phyloP scores from a whole-genome alignment of 345 rosid species.

The Barbarea vulgaris region DNA sequence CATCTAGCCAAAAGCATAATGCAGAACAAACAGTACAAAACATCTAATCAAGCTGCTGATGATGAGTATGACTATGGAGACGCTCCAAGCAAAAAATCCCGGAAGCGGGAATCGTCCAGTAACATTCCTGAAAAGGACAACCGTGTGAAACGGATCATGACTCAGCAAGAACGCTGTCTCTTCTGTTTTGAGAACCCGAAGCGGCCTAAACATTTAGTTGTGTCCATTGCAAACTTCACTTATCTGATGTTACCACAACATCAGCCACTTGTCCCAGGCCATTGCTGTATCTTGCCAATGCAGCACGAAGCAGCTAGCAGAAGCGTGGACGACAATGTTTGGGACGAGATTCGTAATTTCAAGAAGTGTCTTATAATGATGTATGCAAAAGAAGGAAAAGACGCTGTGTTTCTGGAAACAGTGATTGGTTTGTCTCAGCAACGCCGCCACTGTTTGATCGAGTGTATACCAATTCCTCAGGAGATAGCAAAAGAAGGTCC shows the following conservation, averaged over 20 bases:
- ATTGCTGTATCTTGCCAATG: slow-evolving; percentile 85
- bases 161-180: slow-evolving; percentile 93
- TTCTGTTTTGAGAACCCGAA: slow-evolving; percentile 94
- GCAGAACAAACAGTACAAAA: slow-evolving; percentile 68
- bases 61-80: slow-evolving; percentile 93
- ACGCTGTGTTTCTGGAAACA: slow-evolving; percentile 80
- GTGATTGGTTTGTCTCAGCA: slow-evolving; percentile 84
- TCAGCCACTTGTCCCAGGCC: slow-evolving; percentile 82
- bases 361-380: slow-evolving; percentile 92
- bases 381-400: slow-evolving; percentile 87
- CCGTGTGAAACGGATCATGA: slow-evolving; percentile 59
- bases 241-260: slow-evolving; percentile 84
- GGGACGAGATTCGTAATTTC: slow-evolving; percentile 93
- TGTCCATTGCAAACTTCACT: slow-evolving; percentile 87
- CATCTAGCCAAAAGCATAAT: slow-evolving; percentile 73
- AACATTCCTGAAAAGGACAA: slow-evolving; percentile 45
- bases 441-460: slow-evolving; percentile 80
- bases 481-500: slow-evolving; percentile 81
- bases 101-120: slow-evolving; percentile 44
- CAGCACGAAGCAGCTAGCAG: slow-evolving; percentile 90
- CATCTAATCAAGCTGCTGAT: slow-evolving; percentile 71
- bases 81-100: slow-evolving; percentile 61
- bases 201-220: slow-evolving; percentile 80
- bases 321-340: slow-evolving; percentile 67
- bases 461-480: slow-evolving; percentile 78